Evolutionary conservation across 2,329 filamentous ascomycete species (phyloP), one percentile per base, ranked within the genome.

Genomic region (Thermothelomyces thermophilus): DNA sequence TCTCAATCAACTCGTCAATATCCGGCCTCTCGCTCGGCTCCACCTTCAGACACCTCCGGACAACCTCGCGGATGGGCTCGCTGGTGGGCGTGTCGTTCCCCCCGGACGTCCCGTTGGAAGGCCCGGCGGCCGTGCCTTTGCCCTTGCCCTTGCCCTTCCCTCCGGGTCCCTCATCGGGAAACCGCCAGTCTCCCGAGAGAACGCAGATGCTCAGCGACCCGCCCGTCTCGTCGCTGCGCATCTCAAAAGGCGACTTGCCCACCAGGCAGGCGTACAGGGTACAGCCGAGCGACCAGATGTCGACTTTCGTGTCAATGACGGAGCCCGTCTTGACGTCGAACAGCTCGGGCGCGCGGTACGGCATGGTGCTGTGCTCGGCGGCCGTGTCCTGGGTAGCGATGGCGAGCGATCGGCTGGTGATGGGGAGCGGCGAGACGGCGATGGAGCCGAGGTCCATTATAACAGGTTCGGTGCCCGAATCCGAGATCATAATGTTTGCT

Each of bases 401-500:
- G 39, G 93, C 93, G 48, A 94, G 77, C 2, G 89, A 94, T 54
- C 91, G 84, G 16, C 87, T 93, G 4, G 91, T 95, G 59, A 97
- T 91, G 22, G 87, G 81, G 50, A 89, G 87, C 1, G 93, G 93
- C 2, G 88, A 90, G 16, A 86, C 86, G 35, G 89, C 86, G 50
- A 98, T 76, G 50, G 90, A 96, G 56, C 93, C 93, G 20, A 98
- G 82, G 66, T 98, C 93, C 93, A 98, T 98, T 31, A 98, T 79
- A 61, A 98, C 93, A 2, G 93, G 91, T 26, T 83, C 84, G 52
- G 83, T 79, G 59, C 93, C 93, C 61, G 89, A 83, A 66, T 97
- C 91, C 58, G 87, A 86, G 59, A 98, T 95, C 93, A 98, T 98
- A 64, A 98, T 95, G 70, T 98, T 98, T 51, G 90, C 80, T 82